Conservation (phyloP, 129 eudicot genomes). For the Cynara cardunculus region DNA sequence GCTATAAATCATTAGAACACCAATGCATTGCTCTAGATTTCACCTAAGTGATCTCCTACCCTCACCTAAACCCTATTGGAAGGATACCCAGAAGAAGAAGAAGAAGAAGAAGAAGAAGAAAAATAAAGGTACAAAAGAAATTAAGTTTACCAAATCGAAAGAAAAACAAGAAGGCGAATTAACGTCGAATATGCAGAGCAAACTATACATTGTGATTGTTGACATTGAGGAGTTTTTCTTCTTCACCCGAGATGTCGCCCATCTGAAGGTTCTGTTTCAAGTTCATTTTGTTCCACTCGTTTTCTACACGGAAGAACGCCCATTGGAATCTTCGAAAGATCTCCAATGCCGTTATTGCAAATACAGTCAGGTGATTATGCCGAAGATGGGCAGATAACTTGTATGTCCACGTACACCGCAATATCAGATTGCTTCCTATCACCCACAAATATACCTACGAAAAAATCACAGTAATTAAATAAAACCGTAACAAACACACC, state of each 20-base stretch:
- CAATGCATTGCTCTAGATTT: not conserved
- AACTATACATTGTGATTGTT: slow-evolving; percentile 68
- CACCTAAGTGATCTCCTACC: not conserved
- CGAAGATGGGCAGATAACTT: slow-evolving; percentile 97
- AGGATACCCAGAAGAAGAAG: not conserved
- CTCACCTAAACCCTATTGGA: not conserved
- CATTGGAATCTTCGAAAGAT: slow-evolving; percentile 90
- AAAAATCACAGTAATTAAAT: not conserved
- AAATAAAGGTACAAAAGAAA: not conserved
- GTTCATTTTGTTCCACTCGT: slow-evolving; percentile 81
- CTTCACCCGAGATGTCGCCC: slow-evolving; percentile 52
- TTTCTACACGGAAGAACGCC: slow-evolving; percentile 95
- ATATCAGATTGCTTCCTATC: slow-evolving; percentile 80
- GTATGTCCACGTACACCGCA: slow-evolving; percentile 98
- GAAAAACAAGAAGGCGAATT: not conserved
- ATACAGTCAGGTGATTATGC: slow-evolving; percentile 80
- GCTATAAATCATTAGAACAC: not conserved
- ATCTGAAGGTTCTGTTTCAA: slow-evolving; percentile 50
- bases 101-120: not conserved
- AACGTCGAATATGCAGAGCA: not conserved
- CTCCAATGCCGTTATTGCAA: slow-evolving; percentile 72
- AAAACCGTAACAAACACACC: not conserved
- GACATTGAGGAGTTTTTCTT: slow-evolving; percentile 57
- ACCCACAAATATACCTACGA: slow-evolving; percentile 84
- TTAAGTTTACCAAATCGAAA: not conserved